A percentile compares a stretch with the other conserved stretches of the same genome.
These are phyloP conservation scores for Trichoderma semiorbis DNA, from an alignment of 2,329 filamentous ascomycete genomes.

Conservation along the genomic window DNA sequence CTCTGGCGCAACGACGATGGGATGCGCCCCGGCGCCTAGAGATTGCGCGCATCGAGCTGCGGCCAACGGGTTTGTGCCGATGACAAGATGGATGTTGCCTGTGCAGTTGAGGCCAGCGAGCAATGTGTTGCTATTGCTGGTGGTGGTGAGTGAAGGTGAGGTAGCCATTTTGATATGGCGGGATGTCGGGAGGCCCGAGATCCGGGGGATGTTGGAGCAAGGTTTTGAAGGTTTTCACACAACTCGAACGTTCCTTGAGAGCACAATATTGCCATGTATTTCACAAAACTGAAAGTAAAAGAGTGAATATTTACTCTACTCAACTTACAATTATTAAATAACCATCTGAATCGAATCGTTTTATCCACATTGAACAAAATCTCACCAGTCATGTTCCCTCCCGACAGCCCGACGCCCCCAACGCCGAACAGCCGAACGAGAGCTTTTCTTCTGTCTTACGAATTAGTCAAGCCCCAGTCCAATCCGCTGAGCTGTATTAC, in stretches of 20 bases:
- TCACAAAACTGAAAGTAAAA: background rate
- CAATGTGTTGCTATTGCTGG: slow-evolving; percentile 34
- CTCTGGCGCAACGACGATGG: slow-evolving; percentile 72
- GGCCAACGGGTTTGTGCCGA: slow-evolving; percentile 86
- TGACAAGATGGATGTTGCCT: slow-evolving; percentile 73
- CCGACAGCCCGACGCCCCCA: slow-evolving; percentile 46
- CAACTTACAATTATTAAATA: background rate
- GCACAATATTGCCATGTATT: background rate
- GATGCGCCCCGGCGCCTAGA: slow-evolving; percentile 74
- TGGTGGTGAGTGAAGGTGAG: background rate
- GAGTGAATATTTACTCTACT: background rate
- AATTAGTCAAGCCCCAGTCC: background rate
- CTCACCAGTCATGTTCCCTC: background rate
- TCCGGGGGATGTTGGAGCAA: background rate
- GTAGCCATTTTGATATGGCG: background rate
- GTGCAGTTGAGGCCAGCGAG: slow-evolving; percentile 70
- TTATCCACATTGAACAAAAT: background rate
- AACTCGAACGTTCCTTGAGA: background rate
- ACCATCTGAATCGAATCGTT: background rate
- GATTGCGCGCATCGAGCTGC: slow-evolving; percentile 77
- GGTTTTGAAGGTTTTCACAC: background rate
- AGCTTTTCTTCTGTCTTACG: slow-evolving; percentile 21
- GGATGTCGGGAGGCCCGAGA: slow-evolving; percentile 15
- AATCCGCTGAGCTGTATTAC: background rate
- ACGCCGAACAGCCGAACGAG: slow-evolving; percentile 44